A percentile compares a stretch with the other conserved stretches of the same genome.
Conservation (phyloP, 768 basidiomycete species). For the Pulveroboletus sp. region DNA sequence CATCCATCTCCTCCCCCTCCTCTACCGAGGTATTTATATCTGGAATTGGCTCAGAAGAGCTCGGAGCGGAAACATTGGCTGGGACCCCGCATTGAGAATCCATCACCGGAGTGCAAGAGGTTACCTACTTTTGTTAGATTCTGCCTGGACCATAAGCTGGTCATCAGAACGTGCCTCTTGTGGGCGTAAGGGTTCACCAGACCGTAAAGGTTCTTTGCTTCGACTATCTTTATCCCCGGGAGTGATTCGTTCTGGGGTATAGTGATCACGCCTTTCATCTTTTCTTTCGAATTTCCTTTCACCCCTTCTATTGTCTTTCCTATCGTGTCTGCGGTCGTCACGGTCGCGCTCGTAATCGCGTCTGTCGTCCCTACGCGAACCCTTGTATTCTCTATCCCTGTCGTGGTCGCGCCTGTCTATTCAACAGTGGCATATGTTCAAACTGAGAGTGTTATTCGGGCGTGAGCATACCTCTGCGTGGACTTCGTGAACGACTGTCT, state of each 20-base stretch:
- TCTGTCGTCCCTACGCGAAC: slow-evolving; percentile 31
- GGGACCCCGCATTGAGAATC: not conserved
- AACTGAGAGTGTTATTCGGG: not conserved
- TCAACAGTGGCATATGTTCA: not conserved
- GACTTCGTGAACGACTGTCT: slow-evolving; percentile 39
- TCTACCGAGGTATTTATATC: slow-evolving; percentile 46
- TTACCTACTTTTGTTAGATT: slow-evolving; percentile 15
- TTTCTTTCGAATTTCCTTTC: slow-evolving; percentile 31
- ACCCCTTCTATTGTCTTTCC: slow-evolving; percentile 29
- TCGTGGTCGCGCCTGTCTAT: slow-evolving; percentile 35
- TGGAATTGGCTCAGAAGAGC: slow-evolving; percentile 31
- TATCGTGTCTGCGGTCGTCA: slow-evolving; percentile 30
- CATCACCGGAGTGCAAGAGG: not conserved
- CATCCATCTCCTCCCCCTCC: slow-evolving; percentile 47
- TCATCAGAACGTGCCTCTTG: slow-evolving; percentile 18
- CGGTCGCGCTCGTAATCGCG: slow-evolving; percentile 31
- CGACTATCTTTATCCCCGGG: slow-evolving; percentile 26
- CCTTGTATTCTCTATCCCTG: slow-evolving; percentile 38
- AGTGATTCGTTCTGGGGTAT: slow-evolving; percentile 36
- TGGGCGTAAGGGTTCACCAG: slow-evolving; percentile 21
- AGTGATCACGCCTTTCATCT: slow-evolving; percentile 41
- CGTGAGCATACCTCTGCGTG: slow-evolving; percentile 29
- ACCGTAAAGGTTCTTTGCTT: slow-evolving; percentile 20
- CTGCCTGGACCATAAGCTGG: slow-evolving; percentile 7
- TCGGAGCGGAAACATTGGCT: slow-evolving; percentile 10